phyloP scores from a whole-genome alignment of 1,284 basidiomycete genomes.

The Tetrapyrgos nigripes region DNA sequence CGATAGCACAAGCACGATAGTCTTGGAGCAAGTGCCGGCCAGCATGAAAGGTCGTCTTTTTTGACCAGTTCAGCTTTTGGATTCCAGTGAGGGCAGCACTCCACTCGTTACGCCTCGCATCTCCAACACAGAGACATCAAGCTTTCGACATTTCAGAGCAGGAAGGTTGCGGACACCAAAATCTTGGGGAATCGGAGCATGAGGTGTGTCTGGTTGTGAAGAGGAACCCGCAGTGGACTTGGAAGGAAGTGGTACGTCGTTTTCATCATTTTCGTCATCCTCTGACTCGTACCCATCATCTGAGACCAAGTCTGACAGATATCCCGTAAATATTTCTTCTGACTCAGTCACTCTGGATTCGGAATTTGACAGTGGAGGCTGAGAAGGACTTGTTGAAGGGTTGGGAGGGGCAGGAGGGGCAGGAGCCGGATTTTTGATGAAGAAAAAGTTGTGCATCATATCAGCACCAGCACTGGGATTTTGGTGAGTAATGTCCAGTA shows the following conservation, averaged over 20 bases:
- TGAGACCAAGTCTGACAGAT: slow-evolving; percentile 9
- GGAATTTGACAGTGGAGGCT: neutral
- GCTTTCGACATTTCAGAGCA: slow-evolving; percentile 18
- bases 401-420: neutral
- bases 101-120: slow-evolving; percentile 1
- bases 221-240: no score
- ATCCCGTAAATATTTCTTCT: slow-evolving; percentile 10
- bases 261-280: no score
- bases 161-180: slow-evolving; percentile 5
- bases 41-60: slow-evolving; percentile 18
- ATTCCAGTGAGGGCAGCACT: slow-evolving; percentile 12
- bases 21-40: slow-evolving; percentile 32
- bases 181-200: neutral
- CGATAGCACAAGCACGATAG: slow-evolving; percentile 30
- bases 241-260: no score
- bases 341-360: neutral
- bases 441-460: neutral
- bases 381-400: neutral
- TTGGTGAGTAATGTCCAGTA: neutral
- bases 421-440: neutral
- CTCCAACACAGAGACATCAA: slow-evolving; percentile 14
- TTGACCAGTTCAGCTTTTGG: slow-evolving; percentile 22
- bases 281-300: neutral
- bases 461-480: neutral
- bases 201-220: neutral